These are phyloP conservation scores for Suillus alpinus DNA, from an alignment of 768 basidiomycete genomes.

Conservation along the genomic window DNA sequence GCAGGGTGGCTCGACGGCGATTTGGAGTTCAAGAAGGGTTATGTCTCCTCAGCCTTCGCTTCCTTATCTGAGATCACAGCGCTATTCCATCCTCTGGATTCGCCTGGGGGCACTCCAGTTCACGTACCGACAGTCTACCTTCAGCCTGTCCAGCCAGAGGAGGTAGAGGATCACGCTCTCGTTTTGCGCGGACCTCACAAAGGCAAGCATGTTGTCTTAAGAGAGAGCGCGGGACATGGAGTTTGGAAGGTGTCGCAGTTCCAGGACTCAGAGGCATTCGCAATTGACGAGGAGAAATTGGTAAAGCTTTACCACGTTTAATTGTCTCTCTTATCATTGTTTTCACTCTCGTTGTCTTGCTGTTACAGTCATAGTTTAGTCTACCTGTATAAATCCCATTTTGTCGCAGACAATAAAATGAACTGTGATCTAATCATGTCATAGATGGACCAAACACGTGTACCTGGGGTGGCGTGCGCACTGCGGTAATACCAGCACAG, in stretches of 20 bases:
- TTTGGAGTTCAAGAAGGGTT: constrained; percentile 26
- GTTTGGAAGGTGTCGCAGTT: constrained; percentile 24
- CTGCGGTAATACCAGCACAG: not conserved
- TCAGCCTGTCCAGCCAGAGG: constrained; percentile 36
- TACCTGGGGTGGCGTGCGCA: constrained; percentile 12
- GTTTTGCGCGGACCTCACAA: constrained; percentile 42
- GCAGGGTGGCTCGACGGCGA: constrained; percentile 27
- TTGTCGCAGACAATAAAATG: not conserved
- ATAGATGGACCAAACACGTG: constrained; percentile 31
- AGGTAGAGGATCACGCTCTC: constrained; percentile 47
- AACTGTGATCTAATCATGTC: not conserved
- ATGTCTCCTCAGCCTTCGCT: constrained; percentile 23
- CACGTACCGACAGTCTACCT: constrained; percentile 43
- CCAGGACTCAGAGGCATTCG: constrained; percentile 7
- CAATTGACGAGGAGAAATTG: constrained; percentile 20
- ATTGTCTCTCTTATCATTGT: not conserved
- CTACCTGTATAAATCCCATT: not conserved
- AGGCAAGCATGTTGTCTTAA: constrained; percentile 44
- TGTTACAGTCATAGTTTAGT: not conserved
- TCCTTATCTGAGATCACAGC: constrained; percentile 26
- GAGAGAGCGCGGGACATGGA: constrained; percentile 32
- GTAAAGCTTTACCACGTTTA: constrained; percentile 22
- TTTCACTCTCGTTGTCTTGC: not conserved
- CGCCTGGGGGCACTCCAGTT: constrained; percentile 31
- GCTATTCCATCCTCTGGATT: constrained; percentile 28